Evolutionary conservation across 257 asterid species (phyloP).

Genomic region (Solanum acaule): DNA sequence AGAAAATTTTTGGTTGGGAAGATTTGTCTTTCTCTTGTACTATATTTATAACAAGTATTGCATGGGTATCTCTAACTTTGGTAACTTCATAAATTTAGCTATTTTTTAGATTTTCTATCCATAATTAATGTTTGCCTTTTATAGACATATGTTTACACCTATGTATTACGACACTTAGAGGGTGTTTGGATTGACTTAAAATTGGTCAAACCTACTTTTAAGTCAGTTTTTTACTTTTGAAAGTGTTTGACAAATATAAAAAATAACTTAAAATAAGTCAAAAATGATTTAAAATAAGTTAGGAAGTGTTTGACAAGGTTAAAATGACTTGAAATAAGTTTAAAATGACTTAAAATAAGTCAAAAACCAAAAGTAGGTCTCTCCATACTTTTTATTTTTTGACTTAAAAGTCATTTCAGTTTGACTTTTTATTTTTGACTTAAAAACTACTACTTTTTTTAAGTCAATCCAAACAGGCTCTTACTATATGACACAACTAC

Average conservation of each 20-base stretch:
- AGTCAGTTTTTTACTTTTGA: too few relatives aligned
- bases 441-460: too few relatives aligned
- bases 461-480: neutral
- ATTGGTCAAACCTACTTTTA: neutral
- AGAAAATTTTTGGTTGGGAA: neutral
- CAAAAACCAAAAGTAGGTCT: too few relatives aligned
- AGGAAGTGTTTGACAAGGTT: neutral
- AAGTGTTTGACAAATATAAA: neutral
- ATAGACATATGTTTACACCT: neutral
- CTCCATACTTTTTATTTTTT: too few relatives aligned
- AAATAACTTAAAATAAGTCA: too few relatives aligned
- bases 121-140: neutral
- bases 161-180: neutral
- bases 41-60: neutral
- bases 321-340: too few relatives aligned
- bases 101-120: neutral
- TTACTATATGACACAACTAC: neutral
- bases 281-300: neutral
- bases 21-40: neutral
- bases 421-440: too few relatives aligned
- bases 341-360: too few relatives aligned
- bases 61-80: neutral
- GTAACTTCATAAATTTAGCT: neutral
- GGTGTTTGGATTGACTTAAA: neutral
- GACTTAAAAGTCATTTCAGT: too few relatives aligned